These are phyloP conservation scores for Lasiodiplodia theobromae DNA, from an alignment of 2,329 filamentous ascomycete species.

Conservation along the genomic window DNA sequence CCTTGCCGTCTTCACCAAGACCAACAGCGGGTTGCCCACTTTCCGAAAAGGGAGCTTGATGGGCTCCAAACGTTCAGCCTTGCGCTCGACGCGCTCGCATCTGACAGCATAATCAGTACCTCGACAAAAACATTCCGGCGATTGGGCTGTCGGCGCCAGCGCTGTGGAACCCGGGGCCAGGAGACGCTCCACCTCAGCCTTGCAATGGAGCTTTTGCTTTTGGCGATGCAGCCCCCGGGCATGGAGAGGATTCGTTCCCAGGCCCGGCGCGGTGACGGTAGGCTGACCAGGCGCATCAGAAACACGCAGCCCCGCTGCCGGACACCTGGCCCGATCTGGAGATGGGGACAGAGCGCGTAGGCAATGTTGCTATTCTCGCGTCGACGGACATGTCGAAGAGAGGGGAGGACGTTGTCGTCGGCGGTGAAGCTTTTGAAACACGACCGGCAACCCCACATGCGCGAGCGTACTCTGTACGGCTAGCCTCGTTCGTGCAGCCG, in stretches of 20 bases:
- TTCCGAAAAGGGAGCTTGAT: neutral
- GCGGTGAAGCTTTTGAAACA: constrained; percentile 19
- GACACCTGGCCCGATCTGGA: neutral
- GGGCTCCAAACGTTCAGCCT: constrained; percentile 5
- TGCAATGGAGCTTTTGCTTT: constrained; percentile 5
- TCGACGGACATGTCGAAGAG: neutral
- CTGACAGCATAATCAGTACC: constrained; percentile 9
- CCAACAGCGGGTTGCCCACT: neutral
- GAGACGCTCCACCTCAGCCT: neutral
- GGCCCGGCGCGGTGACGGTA: neutral
- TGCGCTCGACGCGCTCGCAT: neutral
- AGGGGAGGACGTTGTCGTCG: constrained; percentile 9
- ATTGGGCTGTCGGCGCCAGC: neutral
- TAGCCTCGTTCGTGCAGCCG: neutral
- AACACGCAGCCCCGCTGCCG: neutral
- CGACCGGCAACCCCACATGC: constrained; percentile 3
- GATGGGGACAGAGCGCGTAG: neutral
- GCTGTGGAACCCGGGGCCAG: neutral
- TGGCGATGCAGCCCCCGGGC: neutral
- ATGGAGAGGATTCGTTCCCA: neutral
- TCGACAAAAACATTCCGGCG: constrained; percentile 2
- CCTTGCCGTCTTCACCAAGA: neutral
- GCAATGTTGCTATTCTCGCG: neutral
- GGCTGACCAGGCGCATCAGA: neutral
- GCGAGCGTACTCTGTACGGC: neutral